Conservation (phyloP, 805 yeast species). For the Saccharomycopsis oosterbeekiorum region DNA sequence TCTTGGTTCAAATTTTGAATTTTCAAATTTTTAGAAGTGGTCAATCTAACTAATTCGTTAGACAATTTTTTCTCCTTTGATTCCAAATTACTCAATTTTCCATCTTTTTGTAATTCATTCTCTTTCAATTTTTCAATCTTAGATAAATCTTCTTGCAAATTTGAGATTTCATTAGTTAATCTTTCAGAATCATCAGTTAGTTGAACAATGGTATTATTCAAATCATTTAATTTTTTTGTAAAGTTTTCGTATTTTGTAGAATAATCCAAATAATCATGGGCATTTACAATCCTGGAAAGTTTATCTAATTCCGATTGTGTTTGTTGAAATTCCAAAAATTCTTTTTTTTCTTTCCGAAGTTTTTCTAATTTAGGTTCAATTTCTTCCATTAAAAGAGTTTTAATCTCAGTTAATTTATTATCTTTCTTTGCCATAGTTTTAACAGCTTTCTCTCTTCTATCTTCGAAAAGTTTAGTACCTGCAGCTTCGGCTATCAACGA, state of each 20-base stretch:
- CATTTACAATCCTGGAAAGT: slow-evolving; percentile 60
- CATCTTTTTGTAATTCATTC: slow-evolving; percentile 50
- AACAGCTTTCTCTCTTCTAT: slow-evolving; percentile 83
- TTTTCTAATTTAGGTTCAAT: slow-evolving; percentile 87
- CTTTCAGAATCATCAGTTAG: slow-evolving; percentile 37
- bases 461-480: slow-evolving; percentile 93
- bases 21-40: slow-evolving; percentile 53
- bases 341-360: slow-evolving; percentile 69
- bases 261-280: slow-evolving; percentile 53
- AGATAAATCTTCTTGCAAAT: slow-evolving; percentile 51
- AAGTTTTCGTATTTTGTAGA: slow-evolving; percentile 34
- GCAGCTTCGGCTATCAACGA: slow-evolving; percentile 96
- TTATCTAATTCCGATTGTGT: slow-evolving; percentile 74
- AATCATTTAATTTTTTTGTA: slow-evolving; percentile 33
- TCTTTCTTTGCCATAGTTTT: slow-evolving; percentile 89
- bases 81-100: slow-evolving; percentile 51
- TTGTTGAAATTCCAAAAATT: slow-evolving; percentile 78
- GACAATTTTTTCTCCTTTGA: slow-evolving; percentile 42
- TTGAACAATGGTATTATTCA: slow-evolving; percentile 31
- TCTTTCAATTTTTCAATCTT: slow-evolving; percentile 44
- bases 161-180: slow-evolving; percentile 44
- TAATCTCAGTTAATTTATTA: slow-evolving; percentile 68
- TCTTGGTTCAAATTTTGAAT: slow-evolving; percentile 51
- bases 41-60: slow-evolving; percentile 57
- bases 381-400: slow-evolving; percentile 66